phyloP scores from a whole-genome alignment of 345 rosid species.

The Gossypium herbaceum region DNA sequence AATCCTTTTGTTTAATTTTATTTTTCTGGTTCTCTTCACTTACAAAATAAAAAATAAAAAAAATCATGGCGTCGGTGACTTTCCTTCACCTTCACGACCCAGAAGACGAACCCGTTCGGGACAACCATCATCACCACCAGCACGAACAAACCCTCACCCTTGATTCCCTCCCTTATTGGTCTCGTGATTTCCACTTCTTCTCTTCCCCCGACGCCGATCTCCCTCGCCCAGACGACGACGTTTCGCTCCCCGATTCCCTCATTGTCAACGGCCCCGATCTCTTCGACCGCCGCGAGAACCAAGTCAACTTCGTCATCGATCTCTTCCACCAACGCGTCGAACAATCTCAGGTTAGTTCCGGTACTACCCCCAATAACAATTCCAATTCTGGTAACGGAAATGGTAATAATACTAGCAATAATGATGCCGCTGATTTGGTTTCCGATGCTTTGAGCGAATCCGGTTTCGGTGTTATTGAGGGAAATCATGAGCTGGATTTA shows the following conservation, averaged over 20 bases:
- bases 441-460: conserved; percentile 36
- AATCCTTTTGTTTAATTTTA: too few species aligned
- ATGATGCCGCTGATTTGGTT: conserved; percentile 24
- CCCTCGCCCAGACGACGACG: conserved; percentile 13
- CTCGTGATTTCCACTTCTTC: conserved; percentile 27
- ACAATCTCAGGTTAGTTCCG: conserved; percentile 52
- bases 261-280: conserved; percentile 38
- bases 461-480: conserved; percentile 43
- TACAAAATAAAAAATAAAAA: too few species aligned
- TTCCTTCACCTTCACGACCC: conserved; percentile 4
- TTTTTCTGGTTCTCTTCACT: too few species aligned
- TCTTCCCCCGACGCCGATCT: conserved; percentile 30
- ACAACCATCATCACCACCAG: not conserved
- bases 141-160: conserved; percentile 5
- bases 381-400: not conserved
- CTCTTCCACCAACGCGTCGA: conserved; percentile 87
- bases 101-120: not conserved
- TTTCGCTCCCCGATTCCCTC: conserved; percentile 35
- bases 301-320: conserved; percentile 80
- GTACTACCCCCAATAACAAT: not conserved
- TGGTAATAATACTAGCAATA: not conserved
- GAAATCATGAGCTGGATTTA: conserved; percentile 17
- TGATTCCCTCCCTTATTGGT: conserved; percentile 38
- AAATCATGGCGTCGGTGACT: not conserved
- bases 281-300: conserved; percentile 48